Evolutionary conservation across 139 green algal genomes (phyloP).

Genomic region (Trebouxia sp.): DNA sequence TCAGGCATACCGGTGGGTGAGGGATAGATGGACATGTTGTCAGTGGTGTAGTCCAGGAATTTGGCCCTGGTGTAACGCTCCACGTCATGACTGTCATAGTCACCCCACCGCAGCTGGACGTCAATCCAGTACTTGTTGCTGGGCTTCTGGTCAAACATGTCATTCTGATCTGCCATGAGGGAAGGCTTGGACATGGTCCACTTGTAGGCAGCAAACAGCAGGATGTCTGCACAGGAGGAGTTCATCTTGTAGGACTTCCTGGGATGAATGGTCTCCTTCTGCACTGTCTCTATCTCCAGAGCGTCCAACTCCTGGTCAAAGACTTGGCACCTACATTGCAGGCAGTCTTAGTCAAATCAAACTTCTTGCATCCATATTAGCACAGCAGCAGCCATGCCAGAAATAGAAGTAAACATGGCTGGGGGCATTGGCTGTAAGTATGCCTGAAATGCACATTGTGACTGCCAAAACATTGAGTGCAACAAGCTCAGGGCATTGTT

Average conservation of each 20-base stretch:
- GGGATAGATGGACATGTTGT: constrained; percentile 99
- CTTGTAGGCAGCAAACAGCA: constrained; percentile 98
- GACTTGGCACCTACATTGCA: constrained; percentile 71
- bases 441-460: too few relatives aligned
- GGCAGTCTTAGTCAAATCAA: too few relatives aligned
- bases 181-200: constrained; percentile 94
- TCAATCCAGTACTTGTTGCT: constrained; percentile 99
- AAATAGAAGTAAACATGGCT: too few relatives aligned
- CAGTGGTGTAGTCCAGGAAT: constrained; percentile 99
- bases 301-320: constrained; percentile 99
- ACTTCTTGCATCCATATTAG: too few relatives aligned
- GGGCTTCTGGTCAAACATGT: constrained; percentile 95
- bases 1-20: constrained; percentile 70
- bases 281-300: constrained; percentile 99
- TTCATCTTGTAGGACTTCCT: constrained; percentile 99
- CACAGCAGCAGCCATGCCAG: too few relatives aligned
- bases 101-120: constrained; percentile 94
- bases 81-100: constrained; percentile 99
- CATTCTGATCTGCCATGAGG: constrained; percentile 94
- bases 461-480: too few relatives aligned
- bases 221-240: constrained; percentile 89
- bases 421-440: too few relatives aligned
- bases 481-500: too few relatives aligned
- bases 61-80: constrained; percentile 98
- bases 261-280: constrained; percentile 99